A percentile compares a stretch with the other conserved stretches of the same genome.
These are phyloP conservation scores for Scutellaria minor DNA, from an alignment of 257 asterid species.

Conservation along the genomic window DNA sequence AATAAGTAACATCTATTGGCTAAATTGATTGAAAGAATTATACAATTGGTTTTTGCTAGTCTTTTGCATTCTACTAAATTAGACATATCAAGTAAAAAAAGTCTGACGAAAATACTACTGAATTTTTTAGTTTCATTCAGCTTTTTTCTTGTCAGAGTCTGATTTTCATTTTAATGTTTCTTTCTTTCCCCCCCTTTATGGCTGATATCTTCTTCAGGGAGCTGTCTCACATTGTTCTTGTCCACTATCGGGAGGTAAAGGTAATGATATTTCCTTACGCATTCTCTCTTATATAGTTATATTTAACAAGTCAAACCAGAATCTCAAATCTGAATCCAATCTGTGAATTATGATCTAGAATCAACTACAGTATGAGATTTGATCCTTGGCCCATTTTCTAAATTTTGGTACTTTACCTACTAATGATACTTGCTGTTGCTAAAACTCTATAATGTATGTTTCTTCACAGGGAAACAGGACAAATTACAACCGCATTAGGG, in stretches of 20 bases:
- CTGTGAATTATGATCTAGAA: conserved; percentile 3
- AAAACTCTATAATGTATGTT: conserved; percentile 34
- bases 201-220: conserved; percentile 65
- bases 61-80: conserved; percentile 6
- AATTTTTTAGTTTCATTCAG: conserved; percentile 14
- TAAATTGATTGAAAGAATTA: neutral
- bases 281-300: conserved; percentile 26
- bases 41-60: neutral
- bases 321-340: too few species aligned
- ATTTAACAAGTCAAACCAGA: conserved; percentile 26
- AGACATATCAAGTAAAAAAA: neutral
- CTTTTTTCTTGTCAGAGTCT: conserved; percentile 29
- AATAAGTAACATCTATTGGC: neutral
- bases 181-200: neutral
- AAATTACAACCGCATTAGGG: conserved; percentile 62
- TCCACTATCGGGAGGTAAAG: conserved; percentile 96
- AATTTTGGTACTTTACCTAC: conserved; percentile 17
- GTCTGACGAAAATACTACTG: conserved; percentile 14
- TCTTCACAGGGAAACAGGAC: conserved; percentile 73
- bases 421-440: conserved; percentile 11
- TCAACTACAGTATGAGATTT: conserved; percentile 30
- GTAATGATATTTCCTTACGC: conserved; percentile 48
- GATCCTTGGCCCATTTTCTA: conserved; percentile 27
- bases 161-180: conserved; percentile 18
- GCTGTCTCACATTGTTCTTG: conserved; percentile 88